These are phyloP conservation scores for Cadophora malorum DNA, from an alignment of 2,329 filamentous ascomycete species.

Conservation along the genomic window DNA sequence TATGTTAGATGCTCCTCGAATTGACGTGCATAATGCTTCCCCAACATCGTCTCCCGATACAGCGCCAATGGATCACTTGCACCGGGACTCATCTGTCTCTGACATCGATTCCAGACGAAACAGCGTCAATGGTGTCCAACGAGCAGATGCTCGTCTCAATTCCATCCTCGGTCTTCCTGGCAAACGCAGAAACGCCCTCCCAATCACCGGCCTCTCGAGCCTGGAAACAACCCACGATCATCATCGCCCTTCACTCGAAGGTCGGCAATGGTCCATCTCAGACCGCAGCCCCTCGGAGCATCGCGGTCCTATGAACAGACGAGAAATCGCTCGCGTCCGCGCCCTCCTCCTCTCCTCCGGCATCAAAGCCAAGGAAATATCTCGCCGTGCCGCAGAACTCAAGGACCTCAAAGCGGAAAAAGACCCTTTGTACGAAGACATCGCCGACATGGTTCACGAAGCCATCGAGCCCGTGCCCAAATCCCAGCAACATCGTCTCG, in stretches of 20 bases:
- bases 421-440: slow-evolving; percentile 33
- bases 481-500: slow-evolving; percentile 51
- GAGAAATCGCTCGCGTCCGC: slow-evolving; percentile 81
- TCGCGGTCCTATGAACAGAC: slow-evolving; percentile 59
- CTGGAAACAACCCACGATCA: slow-evolving; percentile 44
- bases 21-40: slow-evolving; percentile 52
- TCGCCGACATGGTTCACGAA: slow-evolving; percentile 36
- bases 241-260: slow-evolving; percentile 34
- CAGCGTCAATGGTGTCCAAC: slow-evolving; percentile 35
- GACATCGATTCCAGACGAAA: slow-evolving; percentile 39
- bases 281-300: slow-evolving; percentile 50
- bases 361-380: slow-evolving; percentile 87
- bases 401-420: slow-evolving; percentile 36
- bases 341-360: slow-evolving; percentile 82
- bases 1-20: slow-evolving; percentile 52
- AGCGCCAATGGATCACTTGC: slow-evolving; percentile 17
- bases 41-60: slow-evolving; percentile 41
- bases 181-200: slow-evolving; percentile 47
- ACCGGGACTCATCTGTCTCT: slow-evolving; percentile 40
- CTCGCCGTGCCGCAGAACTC: slow-evolving; percentile 60
- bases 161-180: slow-evolving; percentile 45
- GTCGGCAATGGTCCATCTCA: slow-evolving; percentile 59
- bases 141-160: slow-evolving; percentile 45
- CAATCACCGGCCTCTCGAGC: slow-evolving; percentile 53
- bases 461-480: slow-evolving; percentile 34